Conservation (phyloP, 495 filamentous ascomycete genomes). For the Aspergillus biplanus region DNA sequence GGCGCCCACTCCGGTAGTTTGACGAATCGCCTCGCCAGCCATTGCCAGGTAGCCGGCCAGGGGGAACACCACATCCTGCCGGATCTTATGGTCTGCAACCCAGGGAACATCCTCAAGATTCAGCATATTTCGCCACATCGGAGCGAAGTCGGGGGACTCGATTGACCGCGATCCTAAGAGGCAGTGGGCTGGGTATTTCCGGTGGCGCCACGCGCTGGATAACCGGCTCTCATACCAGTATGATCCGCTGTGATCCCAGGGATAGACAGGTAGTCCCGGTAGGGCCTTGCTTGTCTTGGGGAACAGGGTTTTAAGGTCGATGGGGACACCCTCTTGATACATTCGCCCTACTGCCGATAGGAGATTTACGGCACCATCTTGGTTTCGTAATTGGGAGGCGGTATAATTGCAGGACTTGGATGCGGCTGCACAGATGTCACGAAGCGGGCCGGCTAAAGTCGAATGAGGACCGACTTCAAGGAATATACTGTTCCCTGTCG, state of each 20-base stretch:
- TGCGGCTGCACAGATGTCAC: neutral
- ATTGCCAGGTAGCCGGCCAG: neutral
- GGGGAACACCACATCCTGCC: neutral
- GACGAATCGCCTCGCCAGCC: neutral
- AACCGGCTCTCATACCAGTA: neutral
- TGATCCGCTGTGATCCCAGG: neutral
- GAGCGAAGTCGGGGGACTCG: neutral
- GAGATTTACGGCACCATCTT: too few relatives aligned
- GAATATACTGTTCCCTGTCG: neutral
- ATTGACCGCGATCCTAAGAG: neutral
- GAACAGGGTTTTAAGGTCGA: too few relatives aligned
- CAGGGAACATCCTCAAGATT: neutral
- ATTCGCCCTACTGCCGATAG: too few relatives aligned
- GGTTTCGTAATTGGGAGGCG: too few relatives aligned
- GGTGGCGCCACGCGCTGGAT: neutral
- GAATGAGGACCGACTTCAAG: conserved; percentile 3
- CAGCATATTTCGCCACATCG: neutral
- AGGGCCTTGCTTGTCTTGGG: too few relatives aligned
- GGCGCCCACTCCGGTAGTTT: too few relatives aligned
- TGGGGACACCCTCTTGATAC: too few relatives aligned
- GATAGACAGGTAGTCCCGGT: neutral
- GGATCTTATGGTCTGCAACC: neutral
- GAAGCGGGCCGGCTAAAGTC: neutral
- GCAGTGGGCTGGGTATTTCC: neutral
- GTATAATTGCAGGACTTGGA: neutral